phyloP scores from a whole-genome alignment of 805 yeast species.

The Clavispora asparagi region DNA sequence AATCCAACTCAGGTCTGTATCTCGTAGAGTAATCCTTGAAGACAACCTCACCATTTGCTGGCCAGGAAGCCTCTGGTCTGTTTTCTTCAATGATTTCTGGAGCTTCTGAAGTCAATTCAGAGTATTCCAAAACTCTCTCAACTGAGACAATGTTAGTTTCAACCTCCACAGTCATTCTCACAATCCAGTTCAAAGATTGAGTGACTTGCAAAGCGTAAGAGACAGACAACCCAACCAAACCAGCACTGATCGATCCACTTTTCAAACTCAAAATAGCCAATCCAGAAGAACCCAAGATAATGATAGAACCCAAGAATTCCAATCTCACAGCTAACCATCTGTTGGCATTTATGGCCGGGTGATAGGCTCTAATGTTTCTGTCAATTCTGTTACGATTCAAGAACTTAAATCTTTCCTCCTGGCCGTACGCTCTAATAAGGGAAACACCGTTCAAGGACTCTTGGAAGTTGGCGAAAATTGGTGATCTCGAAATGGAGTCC shows the following conservation, averaged over 20 bases:
- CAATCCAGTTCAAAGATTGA: slow-evolving; percentile 94
- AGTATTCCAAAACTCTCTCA: slow-evolving; percentile 88
- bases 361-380: slow-evolving; percentile 83
- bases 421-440: slow-evolving; percentile 70
- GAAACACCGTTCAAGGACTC: slow-evolving; percentile 74
- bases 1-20: slow-evolving; percentile 41
- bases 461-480: slow-evolving; percentile 80
- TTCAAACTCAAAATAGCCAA: slow-evolving; percentile 67
- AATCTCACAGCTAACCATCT: slow-evolving; percentile 97
- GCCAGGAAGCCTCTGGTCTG: slow-evolving; percentile 52
- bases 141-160: slow-evolving; percentile 97
- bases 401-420: slow-evolving; percentile 55
- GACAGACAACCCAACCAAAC: slow-evolving; percentile 89
- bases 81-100: slow-evolving; percentile 57
- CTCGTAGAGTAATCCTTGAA: slow-evolving; percentile 36
- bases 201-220: slow-evolving; percentile 92
- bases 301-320: slow-evolving; percentile 84
- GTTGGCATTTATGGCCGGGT: slow-evolving; percentile 88
- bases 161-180: slow-evolving; percentile 97
- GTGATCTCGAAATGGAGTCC: slow-evolving; percentile 75
- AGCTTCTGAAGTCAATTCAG: slow-evolving; percentile 79
- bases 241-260: slow-evolving; percentile 73
- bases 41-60: slow-evolving; percentile 30
- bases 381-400: slow-evolving; percentile 72
- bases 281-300: slow-evolving; percentile 82